These are phyloP conservation scores for Fraxinus baroniana DNA, from an alignment of 305 asterid genomes.

Conservation along the genomic window DNA sequence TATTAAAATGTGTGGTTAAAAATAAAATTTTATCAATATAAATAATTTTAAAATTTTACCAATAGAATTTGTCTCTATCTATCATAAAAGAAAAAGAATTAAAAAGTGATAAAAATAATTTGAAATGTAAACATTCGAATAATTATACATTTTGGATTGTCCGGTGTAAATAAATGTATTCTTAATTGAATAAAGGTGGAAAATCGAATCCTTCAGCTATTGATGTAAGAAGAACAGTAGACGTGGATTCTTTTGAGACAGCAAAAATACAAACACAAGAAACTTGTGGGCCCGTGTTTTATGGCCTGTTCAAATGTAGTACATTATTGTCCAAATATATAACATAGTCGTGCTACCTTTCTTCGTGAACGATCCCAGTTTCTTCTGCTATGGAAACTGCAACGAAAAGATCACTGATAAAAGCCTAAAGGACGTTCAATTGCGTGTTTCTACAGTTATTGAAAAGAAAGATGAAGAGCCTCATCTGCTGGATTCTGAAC, in stretches of 20 bases:
- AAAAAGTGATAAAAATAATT: too few relatives aligned
- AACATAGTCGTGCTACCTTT: conserved; percentile 17
- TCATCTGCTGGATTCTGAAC: conserved; percentile 17
- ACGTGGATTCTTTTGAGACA: background rate
- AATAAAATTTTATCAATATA: too few relatives aligned
- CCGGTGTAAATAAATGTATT: too few relatives aligned
- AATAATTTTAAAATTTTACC: too few relatives aligned
- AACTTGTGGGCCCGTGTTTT: background rate
- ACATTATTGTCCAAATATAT: conserved; percentile 6
- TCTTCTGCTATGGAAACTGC: conserved; percentile 23
- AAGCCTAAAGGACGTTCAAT: too few relatives aligned
- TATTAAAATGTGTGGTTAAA: too few relatives aligned
- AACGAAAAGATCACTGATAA: background rate
- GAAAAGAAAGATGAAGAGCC: conserved; percentile 1
- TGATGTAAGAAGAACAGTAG: background rate
- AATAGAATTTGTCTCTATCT: too few relatives aligned
- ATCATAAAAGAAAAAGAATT: too few relatives aligned
- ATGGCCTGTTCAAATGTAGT: background rate
- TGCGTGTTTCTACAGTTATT: conserved; percentile 12
- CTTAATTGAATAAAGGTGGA: too few relatives aligned
- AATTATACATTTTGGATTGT: too few relatives aligned
- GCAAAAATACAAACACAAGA: background rate
- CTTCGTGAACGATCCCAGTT: conserved; percentile 8
- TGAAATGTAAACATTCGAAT: too few relatives aligned
- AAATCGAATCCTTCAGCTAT: background rate